Evolutionary conservation across 495 filamentous ascomycete genomes (phyloP).

Genomic region (Podospora pseudoanserina): DNA sequence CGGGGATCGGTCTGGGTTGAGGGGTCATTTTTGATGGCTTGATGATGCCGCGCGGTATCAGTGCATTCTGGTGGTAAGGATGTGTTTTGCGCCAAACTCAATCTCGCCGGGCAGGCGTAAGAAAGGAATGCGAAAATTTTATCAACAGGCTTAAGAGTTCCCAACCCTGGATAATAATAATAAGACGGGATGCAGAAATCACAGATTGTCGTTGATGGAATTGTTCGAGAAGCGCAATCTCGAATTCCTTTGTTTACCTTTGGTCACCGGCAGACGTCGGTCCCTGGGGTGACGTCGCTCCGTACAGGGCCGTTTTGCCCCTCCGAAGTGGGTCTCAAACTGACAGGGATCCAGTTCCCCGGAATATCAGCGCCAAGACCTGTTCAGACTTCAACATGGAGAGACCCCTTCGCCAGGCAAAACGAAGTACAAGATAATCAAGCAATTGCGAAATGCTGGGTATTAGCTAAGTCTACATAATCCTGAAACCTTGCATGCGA

Average conservation of each 20-base stretch:
- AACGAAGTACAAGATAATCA: not conserved
- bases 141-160: not conserved
- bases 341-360: not conserved
- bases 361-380: not conserved
- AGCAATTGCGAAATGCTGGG: constrained; percentile 13
- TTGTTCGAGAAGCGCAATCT: not conserved
- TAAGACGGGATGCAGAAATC: too few species aligned
- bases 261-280: not conserved
- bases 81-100: constrained; percentile 6
- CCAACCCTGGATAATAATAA: too few species aligned
- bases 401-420: not conserved
- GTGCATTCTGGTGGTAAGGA: not conserved
- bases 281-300: constrained; percentile 10
- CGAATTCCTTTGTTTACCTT: constrained; percentile 9
- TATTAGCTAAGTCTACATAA: constrained; percentile 21
- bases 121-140: not conserved
- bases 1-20: constrained; percentile 48
- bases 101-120: not conserved
- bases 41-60: not conserved
- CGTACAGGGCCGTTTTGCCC: not conserved
- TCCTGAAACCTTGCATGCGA: constrained; percentile 2
- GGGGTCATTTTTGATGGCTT: constrained; percentile 29
- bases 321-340: constrained; percentile 3
- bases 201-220: too few species aligned
- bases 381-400: not conserved